Percentiles rank a stretch among this genome's conserved stretches.
phyloP scores from a whole-genome alignment of 1,139 yeast species.

The Scheffersomyces titani region DNA sequence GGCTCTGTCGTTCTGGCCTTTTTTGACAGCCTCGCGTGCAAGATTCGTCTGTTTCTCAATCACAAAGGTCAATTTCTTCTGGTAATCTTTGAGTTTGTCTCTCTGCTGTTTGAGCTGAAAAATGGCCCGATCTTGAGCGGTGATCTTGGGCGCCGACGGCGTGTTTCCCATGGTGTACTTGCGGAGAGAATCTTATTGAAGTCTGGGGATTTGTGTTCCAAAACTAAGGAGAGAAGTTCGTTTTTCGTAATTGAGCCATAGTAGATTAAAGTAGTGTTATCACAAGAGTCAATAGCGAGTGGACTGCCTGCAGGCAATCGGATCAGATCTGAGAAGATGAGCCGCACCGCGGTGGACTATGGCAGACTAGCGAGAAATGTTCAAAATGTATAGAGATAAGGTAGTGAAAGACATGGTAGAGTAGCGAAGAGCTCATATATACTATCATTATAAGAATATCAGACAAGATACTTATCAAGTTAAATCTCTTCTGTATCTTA shows the following conservation, averaged over 20 bases:
- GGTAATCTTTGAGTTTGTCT: conserved; percentile 79
- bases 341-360: not conserved
- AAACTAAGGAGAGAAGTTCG: not conserved
- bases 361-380: not conserved
- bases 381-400: no score
- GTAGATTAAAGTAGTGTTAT: not conserved
- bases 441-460: no score
- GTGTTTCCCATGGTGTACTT: conserved; percentile 41
- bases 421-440: no score
- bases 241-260: not conserved
- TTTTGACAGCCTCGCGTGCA: conserved; percentile 57
- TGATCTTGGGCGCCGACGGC: conserved; percentile 57
- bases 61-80: conserved; percentile 57
- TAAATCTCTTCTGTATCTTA: no score
- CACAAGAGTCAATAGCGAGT: not conserved
- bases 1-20: conserved; percentile 61
- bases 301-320: not conserved
- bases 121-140: conserved; percentile 82
- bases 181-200: conserved; percentile 1
- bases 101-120: conserved; percentile 85
- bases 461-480: no score
- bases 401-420: not conserved
- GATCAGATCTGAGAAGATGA: not conserved
- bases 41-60: conserved; percentile 58
- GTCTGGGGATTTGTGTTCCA: not conserved